Evolutionary conservation across 257 asterid species (phyloP), one percentile per base, ranked within the genome.

Genomic region (Salvia hispanica): DNA sequence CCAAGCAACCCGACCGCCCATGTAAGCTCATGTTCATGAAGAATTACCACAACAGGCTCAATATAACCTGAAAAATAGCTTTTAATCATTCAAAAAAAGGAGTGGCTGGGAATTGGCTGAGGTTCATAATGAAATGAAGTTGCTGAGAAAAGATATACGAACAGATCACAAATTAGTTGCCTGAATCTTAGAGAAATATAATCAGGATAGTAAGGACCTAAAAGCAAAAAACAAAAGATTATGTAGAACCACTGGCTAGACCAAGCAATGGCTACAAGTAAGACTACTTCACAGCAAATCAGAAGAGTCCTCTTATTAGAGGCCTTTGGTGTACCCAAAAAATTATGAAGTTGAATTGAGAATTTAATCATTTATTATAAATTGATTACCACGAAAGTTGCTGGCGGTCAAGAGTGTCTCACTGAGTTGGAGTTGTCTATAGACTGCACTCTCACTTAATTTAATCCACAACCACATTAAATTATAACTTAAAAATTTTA

Each of bases 31-130:
- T 72, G 79, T 69, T 93, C 97, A 57, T 93, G 97, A 74, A 93
- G 93, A 81, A 93, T 90, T 66, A 90, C 99, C 84, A 88, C 82
- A 69, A 93, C 97, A 72, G 99, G 97, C 79, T 93, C 99, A 77
- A 90, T 93, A 74, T 93, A 93, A 77, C 99, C 99, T 93, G 84
- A 57, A 71, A 74, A 56, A 47, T 36, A 62, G 46, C 51, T 53
- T 50, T 65, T 50, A 50, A 51, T 39, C 64, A 60, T 60, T 74
- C 58, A n/a, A 62, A 69, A 56, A 43, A 40, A 53, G 42, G 69
- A 60, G 72, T 70, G 16, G 58, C 56, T 40, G 37, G 66, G 39
- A 43, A 44, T 48, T 48, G 31, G 31, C 31, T 25, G 31, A 25
- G 42, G 31, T 45, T 21, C 50, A 45, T 58, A 72, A 61, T 56